Conservation (phyloP, 2,329 filamentous ascomycete species). For the Penicillium sclerotigenum region DNA sequence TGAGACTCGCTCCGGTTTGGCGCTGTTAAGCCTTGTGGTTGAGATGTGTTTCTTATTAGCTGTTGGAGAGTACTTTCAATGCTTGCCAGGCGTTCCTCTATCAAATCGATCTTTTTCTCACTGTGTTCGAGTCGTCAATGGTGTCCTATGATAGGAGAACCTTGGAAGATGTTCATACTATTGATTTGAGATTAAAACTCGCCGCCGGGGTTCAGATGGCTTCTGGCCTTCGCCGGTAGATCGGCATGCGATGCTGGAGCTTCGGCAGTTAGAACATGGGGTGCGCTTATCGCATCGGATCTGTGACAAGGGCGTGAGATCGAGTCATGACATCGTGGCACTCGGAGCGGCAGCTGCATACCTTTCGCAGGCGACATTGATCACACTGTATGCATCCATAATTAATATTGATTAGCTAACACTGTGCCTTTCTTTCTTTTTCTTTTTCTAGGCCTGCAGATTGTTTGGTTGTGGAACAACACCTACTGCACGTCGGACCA, state of each 20-base stretch:
- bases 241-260: constrained; percentile 36
- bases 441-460: background rate
- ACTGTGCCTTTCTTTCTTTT: background rate
- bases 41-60: constrained; percentile 16
- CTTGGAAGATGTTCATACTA: constrained; percentile 34
- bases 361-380: constrained; percentile 36
- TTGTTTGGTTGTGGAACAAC: background rate
- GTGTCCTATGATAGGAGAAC: background rate
- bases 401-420: background rate
- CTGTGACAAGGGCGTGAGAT: constrained; percentile 19
- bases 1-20: constrained; percentile 1
- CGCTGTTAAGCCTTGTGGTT: background rate
- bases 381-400: constrained; percentile 28
- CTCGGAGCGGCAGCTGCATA: constrained; percentile 8
- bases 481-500: constrained; percentile 33
- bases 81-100: constrained; percentile 49
- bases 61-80: constrained; percentile 43
- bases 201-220: constrained; percentile 36
- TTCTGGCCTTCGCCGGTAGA: constrained; percentile 39
- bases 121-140: constrained; percentile 27
- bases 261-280: constrained; percentile 43
- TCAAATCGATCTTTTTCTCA: constrained; percentile 54
- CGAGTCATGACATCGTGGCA: background rate
- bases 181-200: constrained; percentile 43
- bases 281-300: constrained; percentile 43